phyloP scores from a whole-genome alignment of 306 rosid genomes.

The Prunus mume region DNA sequence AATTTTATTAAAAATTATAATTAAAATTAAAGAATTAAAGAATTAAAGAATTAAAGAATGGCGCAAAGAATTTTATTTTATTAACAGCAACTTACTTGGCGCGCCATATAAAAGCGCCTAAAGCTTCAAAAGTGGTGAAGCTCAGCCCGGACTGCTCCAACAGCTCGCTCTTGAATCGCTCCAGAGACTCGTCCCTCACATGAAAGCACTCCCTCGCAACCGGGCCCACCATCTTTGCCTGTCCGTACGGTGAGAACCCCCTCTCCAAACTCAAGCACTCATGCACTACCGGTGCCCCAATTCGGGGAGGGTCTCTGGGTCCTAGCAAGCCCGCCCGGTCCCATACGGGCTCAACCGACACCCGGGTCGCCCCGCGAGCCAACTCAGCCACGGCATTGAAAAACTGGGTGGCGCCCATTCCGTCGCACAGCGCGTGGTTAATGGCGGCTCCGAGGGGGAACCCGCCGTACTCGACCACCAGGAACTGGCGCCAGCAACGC shows the following conservation, averaged over 20 bases:
- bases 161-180: conserved; percentile 40
- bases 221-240: conserved; percentile 27
- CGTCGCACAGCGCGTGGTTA: conserved; percentile 71
- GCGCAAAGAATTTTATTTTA: no score
- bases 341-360: conserved; percentile 54
- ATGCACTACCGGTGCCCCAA: conserved; percentile 33
- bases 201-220: conserved; percentile 53
- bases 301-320: conserved; percentile 45
- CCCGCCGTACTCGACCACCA: conserved; percentile 65
- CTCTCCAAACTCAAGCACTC: conserved; percentile 53
- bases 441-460: conserved; percentile 73
- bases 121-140: conserved; percentile 82
- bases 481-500: no score
- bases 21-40: no score
- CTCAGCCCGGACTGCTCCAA: conserved; percentile 48
- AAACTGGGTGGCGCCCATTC: conserved; percentile 69
- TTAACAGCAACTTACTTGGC: conserved; percentile 48
- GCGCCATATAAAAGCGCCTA: conserved; percentile 86
- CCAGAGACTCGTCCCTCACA: conserved; percentile 54
- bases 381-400: conserved; percentile 70
- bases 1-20: no score
- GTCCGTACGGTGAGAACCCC: conserved; percentile 42
- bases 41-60: background rate
- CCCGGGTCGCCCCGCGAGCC: conserved; percentile 55
- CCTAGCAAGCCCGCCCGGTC: conserved; percentile 46